These are phyloP conservation scores for Rhododendron mucronatum DNA, from an alignment of 148 eudicot genomes.

Conservation along the genomic window DNA sequence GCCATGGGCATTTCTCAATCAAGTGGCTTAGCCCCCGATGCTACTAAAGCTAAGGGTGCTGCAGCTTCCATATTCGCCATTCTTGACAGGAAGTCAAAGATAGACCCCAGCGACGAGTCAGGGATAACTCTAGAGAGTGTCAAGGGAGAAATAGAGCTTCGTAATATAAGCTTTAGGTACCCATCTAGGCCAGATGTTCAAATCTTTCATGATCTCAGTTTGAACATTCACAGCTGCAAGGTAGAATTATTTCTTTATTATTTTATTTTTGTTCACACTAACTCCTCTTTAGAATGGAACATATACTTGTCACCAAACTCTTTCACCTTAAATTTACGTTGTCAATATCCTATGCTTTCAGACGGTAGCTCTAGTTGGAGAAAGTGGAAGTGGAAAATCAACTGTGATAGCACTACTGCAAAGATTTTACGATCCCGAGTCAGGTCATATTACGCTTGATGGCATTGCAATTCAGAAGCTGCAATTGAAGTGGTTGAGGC, in stretches of 20 bases:
- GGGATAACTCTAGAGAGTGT: conserved; percentile 46
- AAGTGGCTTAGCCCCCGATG: conserved; percentile 44
- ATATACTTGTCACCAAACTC: background rate
- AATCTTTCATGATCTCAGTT: conserved; percentile 47
- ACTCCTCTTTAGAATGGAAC: background rate
- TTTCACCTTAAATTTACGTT: background rate
- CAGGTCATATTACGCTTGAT: conserved; percentile 57
- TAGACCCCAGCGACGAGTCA: conserved; percentile 64
- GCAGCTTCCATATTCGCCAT: conserved; percentile 52
- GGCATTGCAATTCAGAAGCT: conserved; percentile 50
- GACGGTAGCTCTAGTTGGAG: conserved; percentile 76
- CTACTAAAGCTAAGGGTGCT: conserved; percentile 53
- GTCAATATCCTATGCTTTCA: conserved; percentile 1
- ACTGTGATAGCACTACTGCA: conserved; percentile 64
- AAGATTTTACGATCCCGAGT: conserved; percentile 65
- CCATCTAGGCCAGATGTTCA: conserved; percentile 59
- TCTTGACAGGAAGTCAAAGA: conserved; percentile 57
- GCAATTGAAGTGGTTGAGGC: conserved; percentile 67
- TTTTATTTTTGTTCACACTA: background rate
- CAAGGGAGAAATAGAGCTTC: conserved; percentile 57
- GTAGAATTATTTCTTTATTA: conserved; percentile 1
- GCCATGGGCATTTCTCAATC: conserved; percentile 49
- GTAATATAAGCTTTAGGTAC: conserved; percentile 53
- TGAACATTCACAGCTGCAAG: conserved; percentile 60
- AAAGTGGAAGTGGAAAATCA: conserved; percentile 82